Base-by-base conservation (phyloP, 108 stramenopile species). In the Phaeodactylum tricornutum region DNA sequence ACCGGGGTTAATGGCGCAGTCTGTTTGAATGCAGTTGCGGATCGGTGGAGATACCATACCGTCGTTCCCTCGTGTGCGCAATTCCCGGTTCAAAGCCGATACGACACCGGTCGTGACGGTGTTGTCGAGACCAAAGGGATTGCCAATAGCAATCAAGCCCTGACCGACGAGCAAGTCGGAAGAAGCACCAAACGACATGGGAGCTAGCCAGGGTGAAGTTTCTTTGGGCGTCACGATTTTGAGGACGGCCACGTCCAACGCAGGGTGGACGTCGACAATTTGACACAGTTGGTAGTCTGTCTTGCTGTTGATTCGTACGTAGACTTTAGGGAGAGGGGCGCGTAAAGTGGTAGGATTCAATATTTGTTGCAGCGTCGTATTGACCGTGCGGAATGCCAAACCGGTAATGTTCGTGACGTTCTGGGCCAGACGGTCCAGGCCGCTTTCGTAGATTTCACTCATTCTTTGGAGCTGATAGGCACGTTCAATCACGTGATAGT, bases 1-100 rank as follows among this genome's bases (percentile, higher is more conserved):
- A 19, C 87, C 95, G 23, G 95, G 95, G 53, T 96, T 96, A 44
- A 96, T 96, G 39, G 92, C 83, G 6, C 88, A 86, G 64, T 96
- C 95, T 3, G 88, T 94, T 58, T 93, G 87, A 37, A 90, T 75
- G 50, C 82, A 84, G 38, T 72, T 70, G 29, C 69, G 82, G 43
- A 96, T 92, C 4, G 69, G 67, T 23, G 68, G 61, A 5, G 80
- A 75, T 24, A 55, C 68, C 0, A 43, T 50, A 43, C 29, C 42
- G 22, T 47, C 7, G 6, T 34, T 19, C 7, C 53, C 7, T 1
- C 39, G 50, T 0, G 78, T 72, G 9, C 62, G 63, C 8, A 95
- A 78, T 42, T 91, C 84, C 25, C 95, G 62, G 43, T 87, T 81
- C 53, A 94, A 43, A 1, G 91, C 89, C 16, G 84, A 87, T 0